Conservation (phyloP, 2,329 filamentous ascomycete species). For the Alternaria brassicicola region DNA sequence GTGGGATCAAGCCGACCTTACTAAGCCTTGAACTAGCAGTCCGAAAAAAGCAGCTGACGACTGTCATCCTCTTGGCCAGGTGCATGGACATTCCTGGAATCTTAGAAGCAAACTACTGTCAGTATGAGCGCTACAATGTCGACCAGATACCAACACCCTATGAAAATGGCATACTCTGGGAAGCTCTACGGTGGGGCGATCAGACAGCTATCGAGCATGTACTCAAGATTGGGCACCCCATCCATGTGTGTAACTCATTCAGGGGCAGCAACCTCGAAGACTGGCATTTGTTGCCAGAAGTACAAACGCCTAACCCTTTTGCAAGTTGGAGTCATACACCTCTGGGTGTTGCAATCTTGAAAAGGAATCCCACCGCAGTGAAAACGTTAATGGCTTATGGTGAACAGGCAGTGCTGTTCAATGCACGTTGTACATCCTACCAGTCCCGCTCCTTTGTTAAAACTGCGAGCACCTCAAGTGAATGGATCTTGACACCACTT, state of each 20-base stretch:
- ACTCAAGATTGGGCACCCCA: neutral
- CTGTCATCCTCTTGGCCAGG: neutral
- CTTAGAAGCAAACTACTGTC: too few relatives aligned
- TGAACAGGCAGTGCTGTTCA: neutral
- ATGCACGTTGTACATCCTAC: neutral
- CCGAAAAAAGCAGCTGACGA: neutral
- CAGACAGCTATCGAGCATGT: neutral
- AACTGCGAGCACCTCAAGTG: neutral
- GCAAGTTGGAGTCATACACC: neutral
- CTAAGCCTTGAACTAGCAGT: neutral
- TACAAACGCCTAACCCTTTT: accelerated
- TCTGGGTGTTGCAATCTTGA: neutral
- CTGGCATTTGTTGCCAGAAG: neutral
- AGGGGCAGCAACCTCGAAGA: accelerated
- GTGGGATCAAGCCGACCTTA: neutral
- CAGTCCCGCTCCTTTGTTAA: too few relatives aligned
- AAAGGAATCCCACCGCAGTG: accelerated
- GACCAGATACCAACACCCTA: too few relatives aligned
- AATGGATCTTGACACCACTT: neutral
- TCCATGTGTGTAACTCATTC: neutral
- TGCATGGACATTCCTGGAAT: neutral
- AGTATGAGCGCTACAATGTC: too few relatives aligned
- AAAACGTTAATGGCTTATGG: neutral
- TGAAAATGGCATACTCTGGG: neutral
- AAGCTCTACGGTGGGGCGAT: neutral